Percentiles rank a stretch among this genome's conserved stretches.
Evolutionary conservation across 495 filamentous ascomycete species (phyloP).

Genomic region (Melanomma pulvis-pyrius): DNA sequence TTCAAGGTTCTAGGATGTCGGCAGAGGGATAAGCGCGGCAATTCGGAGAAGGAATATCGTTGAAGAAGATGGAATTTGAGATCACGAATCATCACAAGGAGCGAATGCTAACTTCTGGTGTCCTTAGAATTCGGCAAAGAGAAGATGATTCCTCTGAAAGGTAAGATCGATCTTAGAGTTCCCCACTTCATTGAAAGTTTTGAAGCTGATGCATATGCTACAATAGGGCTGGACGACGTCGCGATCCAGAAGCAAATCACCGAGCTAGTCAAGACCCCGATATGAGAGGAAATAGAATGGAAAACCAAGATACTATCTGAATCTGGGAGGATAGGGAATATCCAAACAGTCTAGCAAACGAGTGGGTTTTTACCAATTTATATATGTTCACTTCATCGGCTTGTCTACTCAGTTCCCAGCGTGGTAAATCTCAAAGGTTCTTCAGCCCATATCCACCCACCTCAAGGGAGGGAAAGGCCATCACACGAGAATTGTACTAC

Average conservation of each 20-base stretch:
- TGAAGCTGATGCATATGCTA: slow-evolving; percentile 29
- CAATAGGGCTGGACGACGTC: slow-evolving; percentile 78
- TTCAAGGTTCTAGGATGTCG: background rate
- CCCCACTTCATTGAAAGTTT: slow-evolving; percentile 6
- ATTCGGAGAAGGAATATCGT: background rate
- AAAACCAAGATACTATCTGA: background rate
- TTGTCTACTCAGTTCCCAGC: too few species aligned
- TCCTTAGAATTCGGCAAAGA: slow-evolving; percentile 79
- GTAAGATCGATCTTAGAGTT: slow-evolving; percentile 53
- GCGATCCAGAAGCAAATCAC: slow-evolving; percentile 90
- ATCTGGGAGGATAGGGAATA: background rate
- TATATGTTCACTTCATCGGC: background rate
- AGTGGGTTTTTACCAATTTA: background rate
- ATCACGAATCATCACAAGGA: background rate
- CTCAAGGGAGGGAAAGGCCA: too few species aligned
- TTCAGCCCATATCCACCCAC: too few species aligned
- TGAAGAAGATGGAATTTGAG: background rate
- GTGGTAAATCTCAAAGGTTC: too few species aligned
- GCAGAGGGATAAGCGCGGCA: background rate
- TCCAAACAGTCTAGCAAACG: background rate
- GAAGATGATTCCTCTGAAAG: slow-evolving; percentile 78
- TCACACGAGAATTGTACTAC: too few species aligned
- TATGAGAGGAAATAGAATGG: slow-evolving; percentile 13
- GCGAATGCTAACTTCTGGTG: background rate
- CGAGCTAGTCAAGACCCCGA: slow-evolving; percentile 67